Base-by-base conservation (phyloP, 352 stramenopile genomes). In the Phytophthora aleatoria region DNA sequence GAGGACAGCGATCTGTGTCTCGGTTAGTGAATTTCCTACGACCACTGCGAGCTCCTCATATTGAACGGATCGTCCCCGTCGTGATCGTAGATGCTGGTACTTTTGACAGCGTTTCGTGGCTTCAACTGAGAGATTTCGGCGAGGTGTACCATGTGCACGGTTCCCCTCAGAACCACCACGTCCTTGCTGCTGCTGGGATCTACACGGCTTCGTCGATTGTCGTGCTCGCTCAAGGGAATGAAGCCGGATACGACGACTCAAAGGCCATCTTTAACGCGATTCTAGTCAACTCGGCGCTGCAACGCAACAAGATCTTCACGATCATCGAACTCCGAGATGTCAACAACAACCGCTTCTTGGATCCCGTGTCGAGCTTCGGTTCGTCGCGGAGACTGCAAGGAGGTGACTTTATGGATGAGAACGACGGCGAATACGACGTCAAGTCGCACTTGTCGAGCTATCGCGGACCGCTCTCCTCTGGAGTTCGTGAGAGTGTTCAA, bases 211-310 rank as follows among this genome's bases (percentile, higher is more conserved):
- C 85, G 15, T 79, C 87, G 0, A 90, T 95, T 50, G 83, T 95
- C 1, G 85, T 95, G 6, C 64, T 95, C 2, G 85, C 86, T 1
- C 87, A 95, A 65, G 87, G 87, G 13, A 90, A 78, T 3, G 76
- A 89, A 50, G 64, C 77, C 26, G 85, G 81, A 2, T 89, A 91
- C 27, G 81, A 92, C 61, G 87, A 95, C 65, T 94, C 87, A 0
- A 93, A 94, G 60, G 83, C 85, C 5, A 92, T 95, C 26, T 94
- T 95, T 54, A 95, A 94, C 45, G 85, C 87, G 3, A 94, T 94
- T 43, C 73, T 95, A 13, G 71, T 95, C 20, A 91, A 91, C 66
- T 79, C 79, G 6, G 87, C 87, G 11, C 64, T 92, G 12, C 69
- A 89, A 53, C 73, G 71, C 30, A 89, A 76, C 60, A 45, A 75